These are phyloP conservation scores for Lentinula guzmanii DNA, from an alignment of 768 basidiomycete genomes.

Conservation along the genomic window DNA sequence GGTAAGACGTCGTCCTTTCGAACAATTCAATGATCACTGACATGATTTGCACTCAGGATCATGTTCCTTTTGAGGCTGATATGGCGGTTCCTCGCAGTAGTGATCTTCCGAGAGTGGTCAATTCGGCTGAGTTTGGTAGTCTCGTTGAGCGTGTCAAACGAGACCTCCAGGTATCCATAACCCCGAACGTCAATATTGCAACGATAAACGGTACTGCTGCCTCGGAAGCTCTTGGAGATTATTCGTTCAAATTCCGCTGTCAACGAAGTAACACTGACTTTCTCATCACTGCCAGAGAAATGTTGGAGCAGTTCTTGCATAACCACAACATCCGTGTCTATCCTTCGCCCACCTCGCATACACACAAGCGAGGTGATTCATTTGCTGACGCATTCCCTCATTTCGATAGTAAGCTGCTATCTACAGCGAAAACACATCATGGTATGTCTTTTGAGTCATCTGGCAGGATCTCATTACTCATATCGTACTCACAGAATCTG, in stretches of 20 bases:
- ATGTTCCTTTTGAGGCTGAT: slow-evolving; percentile 94
- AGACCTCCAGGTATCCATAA: slow-evolving; percentile 88
- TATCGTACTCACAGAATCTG: slow-evolving; percentile 49
- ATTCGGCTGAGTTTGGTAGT: slow-evolving; percentile 77
- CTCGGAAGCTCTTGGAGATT: slow-evolving; percentile 60
- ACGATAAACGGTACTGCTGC: slow-evolving; percentile 41
- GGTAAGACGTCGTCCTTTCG: slow-evolving; percentile 38
- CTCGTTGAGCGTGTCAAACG: slow-evolving; percentile 89
- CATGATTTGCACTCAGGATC: slow-evolving; percentile 51
- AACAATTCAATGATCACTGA: not conserved
- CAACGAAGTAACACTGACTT: slow-evolving; percentile 95
- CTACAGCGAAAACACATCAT: slow-evolving; percentile 62
- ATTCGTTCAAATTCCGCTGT: slow-evolving; percentile 93
- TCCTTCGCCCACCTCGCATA: slow-evolving; percentile 71
- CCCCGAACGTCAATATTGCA: slow-evolving; percentile 66
- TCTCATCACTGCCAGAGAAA: slow-evolving; percentile 82
- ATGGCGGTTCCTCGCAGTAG: slow-evolving; percentile 82
- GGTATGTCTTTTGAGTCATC: slow-evolving; percentile 25
- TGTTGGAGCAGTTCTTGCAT: slow-evolving; percentile 86
- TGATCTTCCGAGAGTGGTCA: slow-evolving; percentile 71
- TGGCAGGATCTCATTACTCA: not conserved
- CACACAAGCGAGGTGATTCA: slow-evolving; percentile 84
- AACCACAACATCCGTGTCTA: slow-evolving; percentile 81
- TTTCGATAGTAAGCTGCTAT: slow-evolving; percentile 91
- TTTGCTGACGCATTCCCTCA: slow-evolving; percentile 95